Evolutionary conservation across 257 asterid genomes (phyloP), one percentile per base, ranked within the genome.

Genomic region (Solanum peruvianum): DNA sequence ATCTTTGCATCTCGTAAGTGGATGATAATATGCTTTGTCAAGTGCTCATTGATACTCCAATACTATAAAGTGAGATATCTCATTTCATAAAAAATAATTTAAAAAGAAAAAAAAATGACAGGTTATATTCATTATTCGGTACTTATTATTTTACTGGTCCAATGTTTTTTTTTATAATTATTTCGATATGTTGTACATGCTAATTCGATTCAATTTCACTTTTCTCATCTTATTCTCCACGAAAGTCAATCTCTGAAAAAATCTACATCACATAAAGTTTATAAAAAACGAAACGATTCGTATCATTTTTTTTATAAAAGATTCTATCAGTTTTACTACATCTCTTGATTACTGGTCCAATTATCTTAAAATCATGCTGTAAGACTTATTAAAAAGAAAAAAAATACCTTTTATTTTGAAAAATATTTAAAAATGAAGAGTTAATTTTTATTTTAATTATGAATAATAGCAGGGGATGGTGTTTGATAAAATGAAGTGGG

Each of bases 401-500:
- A 33, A 33, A 33, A 33, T 33, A 33, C 35, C 5, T 52, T 16
- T 52, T 47, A 15, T 49, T 49, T 15, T 15, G 60, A 15, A 49
- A 16, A 49, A 49, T 49, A 49, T 20, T 56, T 23, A 16, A 20
- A 31, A 31, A 8, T 31, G 6, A 31, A 14, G 41, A 29, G 41
- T 14, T 58, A 14, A 45, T 47, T 49, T 49, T 49, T 2, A 15
- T 49, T 70, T 70, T 31, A 31, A 56, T 18, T 4, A 49, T 49
- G 7, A 35, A 21, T 20, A 16, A 16, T 16, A 13, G 3, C 41
- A 29, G 25, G 42, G 42, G 47, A 29, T 58, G 85, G 78, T 44
- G 66, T 37, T 37, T 83, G 89, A 78, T 83, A 86, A 44, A 73
- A 72, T 23, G 69, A 42, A 87, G 93, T 87, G 93, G 92, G 92